Base-by-base conservation (phyloP, 768 basidiomycete genomes). In the Holtermannia corniformis region DNA sequence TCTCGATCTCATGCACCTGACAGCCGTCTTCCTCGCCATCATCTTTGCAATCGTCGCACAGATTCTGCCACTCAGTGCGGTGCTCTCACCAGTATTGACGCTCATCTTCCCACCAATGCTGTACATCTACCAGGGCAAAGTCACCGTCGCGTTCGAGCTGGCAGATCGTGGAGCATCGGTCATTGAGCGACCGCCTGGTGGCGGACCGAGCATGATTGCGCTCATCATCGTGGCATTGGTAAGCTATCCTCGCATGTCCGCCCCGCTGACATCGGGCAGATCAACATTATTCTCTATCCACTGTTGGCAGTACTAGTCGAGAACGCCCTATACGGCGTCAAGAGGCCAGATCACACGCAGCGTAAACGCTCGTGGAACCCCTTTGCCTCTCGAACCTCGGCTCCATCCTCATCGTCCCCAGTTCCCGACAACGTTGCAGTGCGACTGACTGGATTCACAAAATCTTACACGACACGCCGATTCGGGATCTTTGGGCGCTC, bases 261-360 rank as follows among this genome's bases (percentile, higher is more conserved):
- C n/a, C n/a, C 47, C 11, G 41, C 20, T 47, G 5, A 40, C n/a
- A 44, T 41, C 16, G 41, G 50, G 3, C 42, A 86, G 85, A 77
- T 87, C 53, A 76, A 82, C 61, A 73, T 86, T 23, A 82, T 87
- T 71, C 68, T 88, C 3, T 87, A 83, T 81, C 86, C 86, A 0
- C 81, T 75, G 49, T 61, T 87, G 4, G 83, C 82, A 1, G 71
- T 78, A 4, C 67, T 81, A 7, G 70, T 81, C 5, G 86, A 88
- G 66, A 74, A 76, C 12, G 67, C 69, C 10, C 67, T 85, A 1
- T 87, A 85, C 58, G 84, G 84, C 52, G 78, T 82, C 37, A 53
- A 54, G 37, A 27, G 49, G 10, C 62, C 62, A 32, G 55, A 54
- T 42, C 48, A 37, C 10, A 16, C 32, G 20, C 21, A 32, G 44